Conservation (phyloP, 2,329 filamentous ascomycete species). For the Phaeosphaeria sp. region DNA sequence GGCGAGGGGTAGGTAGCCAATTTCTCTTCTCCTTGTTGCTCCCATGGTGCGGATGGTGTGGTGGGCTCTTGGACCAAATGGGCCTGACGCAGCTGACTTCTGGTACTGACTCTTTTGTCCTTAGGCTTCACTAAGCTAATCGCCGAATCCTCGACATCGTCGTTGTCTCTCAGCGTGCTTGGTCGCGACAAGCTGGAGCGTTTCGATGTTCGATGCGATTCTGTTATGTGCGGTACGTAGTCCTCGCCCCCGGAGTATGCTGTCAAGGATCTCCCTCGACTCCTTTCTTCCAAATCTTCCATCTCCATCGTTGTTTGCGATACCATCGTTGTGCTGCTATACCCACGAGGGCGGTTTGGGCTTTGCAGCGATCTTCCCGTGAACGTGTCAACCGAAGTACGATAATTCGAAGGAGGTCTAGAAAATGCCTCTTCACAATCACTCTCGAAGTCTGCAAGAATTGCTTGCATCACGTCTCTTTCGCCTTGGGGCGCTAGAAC, state of each 20-base stretch:
- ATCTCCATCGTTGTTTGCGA: slow-evolving; percentile 13
- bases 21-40: background rate
- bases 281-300: slow-evolving; percentile 8
- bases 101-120: slow-evolving; percentile 11
- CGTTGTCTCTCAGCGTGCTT: slow-evolving; percentile 4
- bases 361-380: slow-evolving; percentile 11
- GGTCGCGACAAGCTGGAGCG: slow-evolving; percentile 18
- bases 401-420: slow-evolving; percentile 13
- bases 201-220: slow-evolving; percentile 13
- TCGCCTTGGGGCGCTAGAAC: slow-evolving; percentile 4
- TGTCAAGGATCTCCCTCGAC: background rate
- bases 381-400: slow-evolving; percentile 10
- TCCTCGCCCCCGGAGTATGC: slow-evolving; percentile 3
- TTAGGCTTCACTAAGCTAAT: slow-evolving; percentile 13
- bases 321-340: slow-evolving; percentile 8
- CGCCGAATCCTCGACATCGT: slow-evolving; percentile 16
- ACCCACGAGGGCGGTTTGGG: slow-evolving; percentile 8
- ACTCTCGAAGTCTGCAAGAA: slow-evolving; percentile 24
- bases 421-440: slow-evolving; percentile 21
- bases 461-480: slow-evolving; percentile 18
- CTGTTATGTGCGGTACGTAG: slow-evolving; percentile 14
- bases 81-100: slow-evolving; percentile 16
- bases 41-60: background rate
- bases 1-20: slow-evolving; percentile 25
- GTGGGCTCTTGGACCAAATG: slow-evolving; percentile 9